A percentile compares a stretch with the other conserved stretches of the same genome.
These are phyloP conservation scores for Syzygium grande DNA, from an alignment of 345 rosid species.

Conservation along the genomic window DNA sequence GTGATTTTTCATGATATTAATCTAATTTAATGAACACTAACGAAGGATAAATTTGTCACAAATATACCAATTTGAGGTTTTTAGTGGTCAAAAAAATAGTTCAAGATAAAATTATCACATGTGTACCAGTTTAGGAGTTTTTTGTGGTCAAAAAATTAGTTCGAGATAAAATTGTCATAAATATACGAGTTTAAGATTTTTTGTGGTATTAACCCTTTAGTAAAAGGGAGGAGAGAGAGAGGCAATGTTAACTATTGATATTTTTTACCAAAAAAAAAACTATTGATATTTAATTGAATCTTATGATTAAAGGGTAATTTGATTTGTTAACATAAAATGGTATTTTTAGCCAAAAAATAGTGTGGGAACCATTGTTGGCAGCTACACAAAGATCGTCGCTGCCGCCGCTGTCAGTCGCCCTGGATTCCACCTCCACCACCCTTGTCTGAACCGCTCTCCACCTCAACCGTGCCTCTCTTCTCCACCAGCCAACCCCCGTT, in stretches of 20 bases:
- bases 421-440: neutral
- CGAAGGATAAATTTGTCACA: too few relatives aligned
- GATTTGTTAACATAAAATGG: neutral
- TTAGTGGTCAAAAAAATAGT: too few relatives aligned
- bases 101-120: too few relatives aligned
- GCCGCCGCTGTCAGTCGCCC: neutral
- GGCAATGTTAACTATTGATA: neutral
- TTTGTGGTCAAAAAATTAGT: too few relatives aligned
- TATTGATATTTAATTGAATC: neutral
- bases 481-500: neutral
- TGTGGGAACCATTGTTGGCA: neutral
- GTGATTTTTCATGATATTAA: too few relatives aligned
- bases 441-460: neutral
- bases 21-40: too few relatives aligned
- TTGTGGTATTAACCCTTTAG: too few relatives aligned
- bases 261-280: neutral
- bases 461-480: neutral
- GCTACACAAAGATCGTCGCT: neutral
- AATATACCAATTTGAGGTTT: too few relatives aligned
- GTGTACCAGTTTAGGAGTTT: too few relatives aligned
- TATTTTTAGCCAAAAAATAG: neutral
- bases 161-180: too few relatives aligned
- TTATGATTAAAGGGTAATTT: neutral
- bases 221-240: neutral
- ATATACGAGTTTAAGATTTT: too few relatives aligned